Percentiles rank a stretch among this genome's conserved stretches.
These are phyloP conservation scores for Microcos paniculata DNA, from an alignment of 345 rosid genomes.

Conservation along the genomic window DNA sequence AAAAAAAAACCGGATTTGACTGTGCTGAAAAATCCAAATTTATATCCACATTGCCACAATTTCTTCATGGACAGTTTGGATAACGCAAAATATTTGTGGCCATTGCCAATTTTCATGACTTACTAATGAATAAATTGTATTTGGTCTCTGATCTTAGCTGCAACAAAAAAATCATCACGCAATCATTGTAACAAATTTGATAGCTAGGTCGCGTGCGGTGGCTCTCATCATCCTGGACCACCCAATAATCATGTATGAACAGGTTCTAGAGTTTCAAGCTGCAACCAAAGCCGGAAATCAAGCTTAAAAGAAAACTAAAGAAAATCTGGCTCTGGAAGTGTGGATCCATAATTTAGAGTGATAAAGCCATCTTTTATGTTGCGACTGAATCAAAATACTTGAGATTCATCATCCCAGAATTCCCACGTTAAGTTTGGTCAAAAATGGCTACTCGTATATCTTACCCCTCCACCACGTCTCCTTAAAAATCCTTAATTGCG, in stretches of 20 bases:
- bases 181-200: neutral
- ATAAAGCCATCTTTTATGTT: neutral
- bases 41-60: neutral
- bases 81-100: neutral
- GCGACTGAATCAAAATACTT: neutral
- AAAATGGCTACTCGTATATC: neutral
- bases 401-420: neutral
- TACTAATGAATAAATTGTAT: neutral
- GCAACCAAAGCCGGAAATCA: neutral
- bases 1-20: neutral
- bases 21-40: neutral
- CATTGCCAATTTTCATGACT: neutral
- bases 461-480: too few species aligned
- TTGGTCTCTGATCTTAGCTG: neutral
- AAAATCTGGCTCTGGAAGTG: neutral
- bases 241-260: neutral
- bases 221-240: neutral
- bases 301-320: too few species aligned
- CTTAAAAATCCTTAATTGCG: neutral
- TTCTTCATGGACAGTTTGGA: neutral
- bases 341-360: neutral
- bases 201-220: neutral
- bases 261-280: neutral
- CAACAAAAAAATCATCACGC: neutral
- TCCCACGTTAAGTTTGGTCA: neutral